Percentiles rank a stretch among this genome's conserved stretches.
phyloP scores from a whole-genome alignment of 169 alveolate genomes.

The Plasmodium yoelii region DNA sequence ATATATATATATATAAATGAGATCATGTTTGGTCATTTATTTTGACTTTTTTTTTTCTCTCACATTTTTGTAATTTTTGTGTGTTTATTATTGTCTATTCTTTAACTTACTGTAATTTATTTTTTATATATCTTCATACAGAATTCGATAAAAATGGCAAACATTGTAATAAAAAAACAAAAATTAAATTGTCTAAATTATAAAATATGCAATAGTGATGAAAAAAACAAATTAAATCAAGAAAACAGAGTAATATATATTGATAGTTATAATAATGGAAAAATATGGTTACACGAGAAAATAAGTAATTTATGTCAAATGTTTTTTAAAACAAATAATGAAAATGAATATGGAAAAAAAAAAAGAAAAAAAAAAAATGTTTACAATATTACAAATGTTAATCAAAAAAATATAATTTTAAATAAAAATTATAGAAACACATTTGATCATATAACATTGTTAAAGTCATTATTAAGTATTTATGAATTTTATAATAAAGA shows the following conservation, averaged over 20 bases:
- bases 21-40: neutral
- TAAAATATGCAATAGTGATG: slow-evolving; percentile 3
- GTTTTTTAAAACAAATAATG: slow-evolving; percentile 1
- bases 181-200: slow-evolving; percentile 1
- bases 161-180: slow-evolving; percentile 8
- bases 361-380: slow-evolving; percentile 12
- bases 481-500: slow-evolving; percentile 31
- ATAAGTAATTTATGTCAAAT: slow-evolving; percentile 19
- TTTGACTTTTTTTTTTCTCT: neutral
- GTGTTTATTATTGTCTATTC: no score
- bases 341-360: slow-evolving; percentile 7
- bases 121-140: no score
- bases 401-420: neutral
- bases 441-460: slow-evolving; percentile 26
- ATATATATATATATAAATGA: neutral
- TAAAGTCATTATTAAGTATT: slow-evolving; percentile 47
- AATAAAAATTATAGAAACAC: neutral
- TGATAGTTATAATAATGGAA: slow-evolving; percentile 6
- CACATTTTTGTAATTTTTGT: no score
- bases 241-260: neutral
- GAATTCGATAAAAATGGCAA: neutral
- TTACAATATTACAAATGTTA: slow-evolving; percentile 21
- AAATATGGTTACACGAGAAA: slow-evolving; percentile 45
- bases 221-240: neutral
- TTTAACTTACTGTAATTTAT: no score